These are phyloP conservation scores for Metschnikowia baotianmanensis DNA, from an alignment of 805 yeast species.

Conservation along the genomic window DNA sequence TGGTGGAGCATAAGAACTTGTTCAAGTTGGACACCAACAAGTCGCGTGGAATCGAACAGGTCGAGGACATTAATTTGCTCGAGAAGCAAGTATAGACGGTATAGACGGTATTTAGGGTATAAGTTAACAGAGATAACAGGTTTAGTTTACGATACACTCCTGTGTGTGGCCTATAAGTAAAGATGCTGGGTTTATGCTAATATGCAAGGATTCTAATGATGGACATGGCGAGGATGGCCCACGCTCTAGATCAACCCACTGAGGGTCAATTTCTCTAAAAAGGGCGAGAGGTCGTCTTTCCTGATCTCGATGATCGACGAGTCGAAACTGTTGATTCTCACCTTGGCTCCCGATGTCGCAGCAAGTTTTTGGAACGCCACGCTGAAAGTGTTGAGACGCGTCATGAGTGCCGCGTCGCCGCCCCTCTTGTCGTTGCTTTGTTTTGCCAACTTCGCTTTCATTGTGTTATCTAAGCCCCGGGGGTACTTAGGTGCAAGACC, in stretches of 20 bases:
- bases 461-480: conserved; percentile 36
- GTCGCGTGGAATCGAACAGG: conserved; percentile 19
- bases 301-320: conserved; percentile 88
- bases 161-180: too few relatives aligned
- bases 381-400: conserved; percentile 76
- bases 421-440: conserved; percentile 18
- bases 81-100: not conserved
- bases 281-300: conserved; percentile 83
- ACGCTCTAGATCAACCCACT: conserved; percentile 49
- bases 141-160: too few relatives aligned
- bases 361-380: conserved; percentile 91
- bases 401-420: conserved; percentile 38
- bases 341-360: conserved; percentile 77
- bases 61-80: conserved; percentile 14
- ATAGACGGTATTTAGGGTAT: not conserved
- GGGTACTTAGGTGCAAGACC: conserved; percentile 87
- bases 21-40: conserved; percentile 24
- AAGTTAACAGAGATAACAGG: not conserved
- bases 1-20: conserved; percentile 16
- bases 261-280: conserved; percentile 76
- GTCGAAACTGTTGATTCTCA: conserved; percentile 91
- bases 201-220: not conserved
- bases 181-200: not conserved
- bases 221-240: not conserved
- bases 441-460: conserved; percentile 31